Conservation (phyloP, 23 red algal species). For the Gracilariopsis chorda region DNA sequence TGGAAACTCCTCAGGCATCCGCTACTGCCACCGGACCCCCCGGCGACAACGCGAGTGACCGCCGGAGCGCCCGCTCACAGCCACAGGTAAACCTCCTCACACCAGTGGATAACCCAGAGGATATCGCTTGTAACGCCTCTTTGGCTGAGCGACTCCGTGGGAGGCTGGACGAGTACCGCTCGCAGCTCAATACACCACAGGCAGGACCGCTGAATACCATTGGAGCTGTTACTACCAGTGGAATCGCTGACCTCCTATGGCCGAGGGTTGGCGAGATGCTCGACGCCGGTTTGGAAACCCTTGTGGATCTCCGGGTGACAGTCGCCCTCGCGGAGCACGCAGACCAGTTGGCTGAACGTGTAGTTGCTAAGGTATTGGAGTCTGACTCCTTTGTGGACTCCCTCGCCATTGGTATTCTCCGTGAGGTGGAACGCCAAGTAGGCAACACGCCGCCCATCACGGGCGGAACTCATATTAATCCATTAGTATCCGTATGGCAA, state of each 20-base stretch:
- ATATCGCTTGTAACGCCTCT: not conserved
- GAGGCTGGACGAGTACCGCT: not conserved
- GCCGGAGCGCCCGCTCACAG: not conserved
- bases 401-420: not conserved
- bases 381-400: not conserved
- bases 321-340: not conserved
- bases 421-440: not conserved
- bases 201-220: not conserved
- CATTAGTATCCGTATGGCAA: not conserved
- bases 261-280: not conserved
- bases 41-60: not conserved
- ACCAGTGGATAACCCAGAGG: not conserved
- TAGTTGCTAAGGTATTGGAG: not conserved
- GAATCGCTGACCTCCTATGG: not conserved
- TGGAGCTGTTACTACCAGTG: not conserved
- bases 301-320: not conserved
- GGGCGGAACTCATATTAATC: not conserved
- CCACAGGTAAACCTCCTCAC: not conserved
- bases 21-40: not conserved
- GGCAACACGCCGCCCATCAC: not conserved
- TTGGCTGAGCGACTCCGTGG: not conserved
- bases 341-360: not conserved
- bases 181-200: constrained; percentile 5
- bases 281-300: not conserved
- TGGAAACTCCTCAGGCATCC: not conserved